Evolutionary conservation across 2,329 filamentous ascomycete species (phyloP), one percentile per base, ranked within the genome.

Genomic region (Fusarium foetens): DNA sequence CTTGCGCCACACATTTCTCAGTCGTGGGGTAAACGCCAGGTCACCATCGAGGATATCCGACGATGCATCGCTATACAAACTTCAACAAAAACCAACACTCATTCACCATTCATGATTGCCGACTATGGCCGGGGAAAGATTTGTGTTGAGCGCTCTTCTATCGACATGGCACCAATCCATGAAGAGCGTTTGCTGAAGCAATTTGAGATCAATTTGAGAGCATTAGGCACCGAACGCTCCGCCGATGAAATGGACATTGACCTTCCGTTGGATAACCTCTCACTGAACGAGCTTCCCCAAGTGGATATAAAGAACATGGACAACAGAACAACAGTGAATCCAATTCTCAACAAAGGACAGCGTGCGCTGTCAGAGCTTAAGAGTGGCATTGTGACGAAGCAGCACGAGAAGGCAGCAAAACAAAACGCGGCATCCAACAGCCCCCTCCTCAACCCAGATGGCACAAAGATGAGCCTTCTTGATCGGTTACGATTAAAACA

Each of bases 401-500:
- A 88, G 77, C 82, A 87, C 72, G 80, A 85, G 66, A 83, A 83
- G 67, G 80, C 83, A 41, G 71, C 74, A 21, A 84, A 81, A 67
- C 74, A 79, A 58, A 80, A 81, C 31, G 72, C 79, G 19, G 76
- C 80, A 68, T 52, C 75, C 66, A 76, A 75, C 59, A 75, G 76
- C 46, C 72, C 80, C 0, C 73, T 81, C 61, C 72, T 82, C 41
- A 86, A 86, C 66, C 69, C 83, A 3, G 84, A 85, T 54, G 85
- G 83, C 46, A 80, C 81, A 49, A 85, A 90, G 82, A 90, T 92
- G 83, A 89, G 89, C 58, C 88, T 97, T 29, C 86, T 96, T 63
- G 93, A 95, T 79, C 91, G 93, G 53, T 88, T 97, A 71, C 91
- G 92, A 70, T 85, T 87, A 60, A 95, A 95, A 83, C 89, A 93